These are phyloP conservation scores for Dittrichia graveolens DNA, from an alignment of 129 eudicot genomes.

Conservation along the genomic window DNA sequence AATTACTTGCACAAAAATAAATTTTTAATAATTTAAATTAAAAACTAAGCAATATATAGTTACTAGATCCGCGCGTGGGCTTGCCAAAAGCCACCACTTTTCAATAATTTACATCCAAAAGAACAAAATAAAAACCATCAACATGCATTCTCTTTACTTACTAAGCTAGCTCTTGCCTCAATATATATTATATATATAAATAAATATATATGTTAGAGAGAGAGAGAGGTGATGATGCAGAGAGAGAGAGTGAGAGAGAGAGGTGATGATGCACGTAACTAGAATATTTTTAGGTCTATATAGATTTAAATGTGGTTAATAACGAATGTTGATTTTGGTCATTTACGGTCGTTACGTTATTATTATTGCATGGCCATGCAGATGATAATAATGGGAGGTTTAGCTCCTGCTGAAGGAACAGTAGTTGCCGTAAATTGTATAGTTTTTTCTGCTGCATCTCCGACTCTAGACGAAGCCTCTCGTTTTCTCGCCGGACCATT, in stretches of 20 bases:
- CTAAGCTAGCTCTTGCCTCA: background rate
- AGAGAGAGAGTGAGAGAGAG: background rate
- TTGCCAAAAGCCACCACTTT: conserved; percentile 18
- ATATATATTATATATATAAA: background rate
- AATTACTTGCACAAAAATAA: background rate
- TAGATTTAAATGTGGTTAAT: conserved; percentile 33
- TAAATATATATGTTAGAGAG: background rate
- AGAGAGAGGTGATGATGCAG: conserved; percentile 6
- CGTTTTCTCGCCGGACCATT: conserved; percentile 50
- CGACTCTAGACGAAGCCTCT: conserved; percentile 54
- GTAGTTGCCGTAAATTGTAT: conserved; percentile 49
- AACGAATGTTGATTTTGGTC: conserved; percentile 37
- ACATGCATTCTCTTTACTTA: background rate
- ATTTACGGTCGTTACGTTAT: conserved; percentile 29
- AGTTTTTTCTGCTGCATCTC: conserved; percentile 49
- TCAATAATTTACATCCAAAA: background rate
- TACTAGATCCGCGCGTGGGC: background rate
- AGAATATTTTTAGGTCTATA: background rate
- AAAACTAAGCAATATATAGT: background rate
- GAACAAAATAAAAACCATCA: background rate
- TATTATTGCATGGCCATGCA: conserved; percentile 65
- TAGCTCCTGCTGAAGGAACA: conserved; percentile 45
- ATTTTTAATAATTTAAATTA: background rate
- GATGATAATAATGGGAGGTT: conserved; percentile 37
- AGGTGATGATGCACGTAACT: conserved; percentile 14